Percentiles rank a stretch among this genome's conserved stretches.
Evolutionary conservation across 164 flowering plant genomes (phyloP).

Genomic region (Magnolia sinica): DNA sequence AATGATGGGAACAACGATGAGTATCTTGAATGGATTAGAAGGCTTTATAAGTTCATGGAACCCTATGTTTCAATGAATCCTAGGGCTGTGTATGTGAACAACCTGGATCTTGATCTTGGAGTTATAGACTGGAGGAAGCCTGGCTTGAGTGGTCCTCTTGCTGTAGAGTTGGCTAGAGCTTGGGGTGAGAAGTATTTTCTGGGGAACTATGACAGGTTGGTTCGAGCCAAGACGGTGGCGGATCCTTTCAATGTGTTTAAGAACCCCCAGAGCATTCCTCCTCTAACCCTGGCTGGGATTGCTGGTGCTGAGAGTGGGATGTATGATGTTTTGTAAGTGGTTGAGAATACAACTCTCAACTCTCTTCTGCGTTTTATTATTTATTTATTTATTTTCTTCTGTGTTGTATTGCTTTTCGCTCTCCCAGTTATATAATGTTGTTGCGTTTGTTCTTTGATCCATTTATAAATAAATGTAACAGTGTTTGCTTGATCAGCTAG

Average conservation of each 20-base stretch:
- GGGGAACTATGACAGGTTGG: conserved; percentile 46
- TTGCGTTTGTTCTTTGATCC: no score
- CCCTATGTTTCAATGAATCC: conserved; percentile 20
- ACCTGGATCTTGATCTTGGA: conserved; percentile 31
- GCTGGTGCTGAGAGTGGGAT: no score
- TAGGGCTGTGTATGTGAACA: conserved; percentile 24
- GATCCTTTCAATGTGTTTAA: conserved; percentile 48
- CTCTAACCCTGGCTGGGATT: conserved; percentile 10
- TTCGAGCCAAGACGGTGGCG: conserved; percentile 37
- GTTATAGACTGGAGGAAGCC: neutral
- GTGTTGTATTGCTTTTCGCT: no score
- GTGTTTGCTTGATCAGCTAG: no score
- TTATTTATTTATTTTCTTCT: no score
- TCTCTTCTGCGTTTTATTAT: no score
- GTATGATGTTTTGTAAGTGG: no score
- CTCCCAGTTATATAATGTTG: no score
- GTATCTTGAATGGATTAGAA: conserved; percentile 16
- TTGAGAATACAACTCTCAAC: no score
- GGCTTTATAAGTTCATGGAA: conserved; percentile 21
- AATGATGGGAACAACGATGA: neutral
- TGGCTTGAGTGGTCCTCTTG: neutral
- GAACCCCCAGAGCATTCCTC: conserved; percentile 57
- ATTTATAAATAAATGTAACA: no score
- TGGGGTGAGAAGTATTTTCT: conserved; percentile 66
- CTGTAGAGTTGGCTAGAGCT: conserved; percentile 28